These are phyloP conservation scores for Kodamaea sp. DNA, from an alignment of 1,139 yeast genomes.

Conservation along the genomic window DNA sequence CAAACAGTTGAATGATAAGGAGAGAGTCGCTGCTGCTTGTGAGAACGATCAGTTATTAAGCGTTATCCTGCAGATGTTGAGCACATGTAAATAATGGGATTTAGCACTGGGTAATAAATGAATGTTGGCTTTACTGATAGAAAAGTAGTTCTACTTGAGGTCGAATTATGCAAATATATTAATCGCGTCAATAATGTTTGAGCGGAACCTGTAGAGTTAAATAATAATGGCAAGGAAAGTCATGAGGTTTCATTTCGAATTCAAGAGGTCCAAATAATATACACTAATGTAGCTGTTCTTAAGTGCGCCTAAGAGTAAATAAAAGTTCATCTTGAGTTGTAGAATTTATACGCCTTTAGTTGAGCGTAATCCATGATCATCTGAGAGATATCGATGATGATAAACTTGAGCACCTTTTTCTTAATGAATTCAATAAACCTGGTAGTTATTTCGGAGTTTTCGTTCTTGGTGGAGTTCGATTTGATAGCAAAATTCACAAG, in stretches of 20 bases:
- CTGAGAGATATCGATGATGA: slow-evolving; percentile 39
- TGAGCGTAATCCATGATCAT: slow-evolving; percentile 42
- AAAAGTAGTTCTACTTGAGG: too few relatives aligned
- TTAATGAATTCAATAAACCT: slow-evolving; percentile 42
- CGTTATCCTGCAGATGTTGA: slow-evolving; percentile 89
- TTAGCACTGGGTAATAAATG: too few relatives aligned
- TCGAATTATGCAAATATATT: too few relatives aligned
- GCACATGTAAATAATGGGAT: slow-evolving; percentile 69
- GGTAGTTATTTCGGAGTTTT: slow-evolving; percentile 20
- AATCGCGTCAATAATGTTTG: too few relatives aligned
- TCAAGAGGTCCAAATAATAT: slow-evolving; percentile 3
- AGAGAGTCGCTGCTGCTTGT: slow-evolving; percentile 97
- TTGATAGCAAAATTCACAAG: slow-evolving; percentile 21
- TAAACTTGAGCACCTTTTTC: slow-evolving; percentile 36
- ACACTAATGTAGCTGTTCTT: slow-evolving; percentile 7
- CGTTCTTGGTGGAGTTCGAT: slow-evolving; percentile 13
- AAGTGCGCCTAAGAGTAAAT: background rate
- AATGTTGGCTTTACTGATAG: too few relatives aligned
- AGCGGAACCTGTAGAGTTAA: background rate
- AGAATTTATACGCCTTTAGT: slow-evolving; percentile 19
- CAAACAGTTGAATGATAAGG: slow-evolving; percentile 95
- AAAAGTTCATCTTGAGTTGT: slow-evolving; percentile 1
- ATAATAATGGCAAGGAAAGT: slow-evolving; percentile 2
- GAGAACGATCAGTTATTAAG: slow-evolving; percentile 89
- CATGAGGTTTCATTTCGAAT: background rate